Evolutionary conservation across 768 basidiomycete species (phyloP).

Genomic region (Psilocybe sp.): DNA sequence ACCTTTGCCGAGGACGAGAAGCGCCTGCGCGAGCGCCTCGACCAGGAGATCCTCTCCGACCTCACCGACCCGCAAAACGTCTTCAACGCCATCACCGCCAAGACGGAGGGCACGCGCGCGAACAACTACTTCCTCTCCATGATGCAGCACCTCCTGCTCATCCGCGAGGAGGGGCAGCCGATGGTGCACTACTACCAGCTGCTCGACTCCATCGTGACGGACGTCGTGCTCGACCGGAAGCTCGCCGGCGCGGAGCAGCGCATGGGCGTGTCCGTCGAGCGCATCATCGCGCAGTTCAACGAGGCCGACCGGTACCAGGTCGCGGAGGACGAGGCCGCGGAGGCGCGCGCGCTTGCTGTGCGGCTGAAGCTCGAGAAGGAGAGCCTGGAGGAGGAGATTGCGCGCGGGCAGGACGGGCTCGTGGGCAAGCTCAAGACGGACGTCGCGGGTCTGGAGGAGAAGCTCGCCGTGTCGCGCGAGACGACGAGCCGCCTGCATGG

Average conservation of each 20-base stretch:
- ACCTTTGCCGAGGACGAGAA: conserved; percentile 74
- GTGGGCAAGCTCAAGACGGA: conserved; percentile 80
- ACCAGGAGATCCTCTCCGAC: conserved; percentile 73
- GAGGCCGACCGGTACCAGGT: conserved; percentile 81
- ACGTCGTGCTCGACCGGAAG: conserved; percentile 92
- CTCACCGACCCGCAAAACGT: conserved; percentile 84
- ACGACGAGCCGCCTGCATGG: conserved; percentile 73
- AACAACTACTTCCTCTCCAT: conserved; percentile 87
- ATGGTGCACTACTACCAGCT: conserved; percentile 90
- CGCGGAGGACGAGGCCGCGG: conserved; percentile 75
- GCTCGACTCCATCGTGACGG: conserved; percentile 83
- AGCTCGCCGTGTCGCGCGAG: conserved; percentile 74
- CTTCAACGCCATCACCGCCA: conserved; percentile 76
- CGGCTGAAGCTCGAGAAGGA: conserved; percentile 82
- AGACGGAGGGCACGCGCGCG: conserved; percentile 76
- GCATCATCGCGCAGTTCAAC: conserved; percentile 85
- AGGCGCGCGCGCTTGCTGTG: conserved; percentile 60
- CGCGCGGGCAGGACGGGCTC: conserved; percentile 77
- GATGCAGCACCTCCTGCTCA: conserved; percentile 89
- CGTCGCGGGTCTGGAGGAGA: conserved; percentile 68
- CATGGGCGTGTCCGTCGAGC: conserved; percentile 85
- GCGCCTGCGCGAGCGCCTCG: conserved; percentile 67
- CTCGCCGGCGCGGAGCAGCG: conserved; percentile 79
- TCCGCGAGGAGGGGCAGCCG: conserved; percentile 82
- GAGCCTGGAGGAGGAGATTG: conserved; percentile 74